Evolutionary conservation across 768 basidiomycete species (phyloP).

Genomic region (Kwoniella sp.): DNA sequence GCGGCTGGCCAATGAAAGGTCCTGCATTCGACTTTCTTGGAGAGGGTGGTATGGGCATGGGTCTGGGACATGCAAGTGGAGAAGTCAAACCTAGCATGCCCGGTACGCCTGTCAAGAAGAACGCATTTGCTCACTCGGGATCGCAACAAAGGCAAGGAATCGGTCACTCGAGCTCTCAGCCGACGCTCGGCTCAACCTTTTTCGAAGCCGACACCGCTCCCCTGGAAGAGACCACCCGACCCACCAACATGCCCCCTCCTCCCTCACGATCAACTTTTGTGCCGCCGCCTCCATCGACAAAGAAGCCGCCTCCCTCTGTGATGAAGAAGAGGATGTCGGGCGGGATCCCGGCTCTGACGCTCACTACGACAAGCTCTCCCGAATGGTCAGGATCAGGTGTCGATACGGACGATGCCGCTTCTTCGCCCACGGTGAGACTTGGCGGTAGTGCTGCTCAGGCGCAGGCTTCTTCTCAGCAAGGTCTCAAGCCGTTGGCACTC

Average conservation of each 20-base stretch:
- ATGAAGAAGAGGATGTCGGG: conserved; percentile 23
- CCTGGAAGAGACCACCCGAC: conserved; percentile 12
- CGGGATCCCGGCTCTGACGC: conserved; percentile 35
- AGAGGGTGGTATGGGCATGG: conserved; percentile 27
- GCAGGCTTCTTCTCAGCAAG: conserved; percentile 10
- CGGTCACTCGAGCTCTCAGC: conserved; percentile 48
- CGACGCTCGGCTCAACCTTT: conserved; percentile 25
- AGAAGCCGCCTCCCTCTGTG: conserved; percentile 18
- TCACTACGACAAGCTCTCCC: conserved; percentile 36
- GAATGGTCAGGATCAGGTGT: conserved; percentile 24
- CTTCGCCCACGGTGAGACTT: conserved; percentile 46
- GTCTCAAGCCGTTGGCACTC: conserved; percentile 12
- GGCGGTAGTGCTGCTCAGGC: conserved; percentile 17
- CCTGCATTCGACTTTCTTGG: conserved; percentile 47
- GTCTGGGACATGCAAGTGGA: conserved; percentile 10
- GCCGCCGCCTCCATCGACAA: conserved; percentile 20
- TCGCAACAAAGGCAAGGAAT: conserved; percentile 20
- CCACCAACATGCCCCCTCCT: conserved; percentile 10
- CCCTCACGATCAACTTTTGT: conserved; percentile 13
- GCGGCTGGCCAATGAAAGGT: conserved; percentile 44
- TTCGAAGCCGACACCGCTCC: conserved; percentile 15
- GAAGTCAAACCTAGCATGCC: conserved; percentile 52
- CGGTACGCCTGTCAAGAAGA: conserved; percentile 54
- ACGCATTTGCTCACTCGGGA: conserved; percentile 23
- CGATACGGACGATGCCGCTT: conserved; percentile 34